Evolutionary conservation across 345 rosid species (phyloP).

Genomic region (Salix caprea): DNA sequence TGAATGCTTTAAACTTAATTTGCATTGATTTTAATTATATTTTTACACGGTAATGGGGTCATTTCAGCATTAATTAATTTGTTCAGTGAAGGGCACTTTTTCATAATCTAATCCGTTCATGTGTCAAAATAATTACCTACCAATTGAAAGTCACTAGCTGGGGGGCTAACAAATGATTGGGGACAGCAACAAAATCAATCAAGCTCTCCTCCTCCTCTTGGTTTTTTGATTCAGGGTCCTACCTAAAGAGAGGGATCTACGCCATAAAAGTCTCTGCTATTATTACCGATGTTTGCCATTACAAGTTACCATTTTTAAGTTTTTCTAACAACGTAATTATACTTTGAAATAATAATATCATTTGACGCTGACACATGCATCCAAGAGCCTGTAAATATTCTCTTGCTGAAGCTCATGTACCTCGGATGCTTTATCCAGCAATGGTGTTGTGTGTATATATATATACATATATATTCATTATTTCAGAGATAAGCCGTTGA

Average conservation of each 20-base stretch:
- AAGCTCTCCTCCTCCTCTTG: not conserved
- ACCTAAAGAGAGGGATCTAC: conserved; percentile 21
- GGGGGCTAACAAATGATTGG: conserved; percentile 44
- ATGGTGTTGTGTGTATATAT: no score
- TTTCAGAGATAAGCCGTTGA: conserved; percentile 2
- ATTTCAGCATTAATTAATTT: not conserved
- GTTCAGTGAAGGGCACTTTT: not conserved
- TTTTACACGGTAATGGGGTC: not conserved
- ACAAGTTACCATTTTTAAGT: conserved; percentile 34
- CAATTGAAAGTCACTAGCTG: conserved; percentile 19
- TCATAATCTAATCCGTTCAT: conserved; percentile 7
- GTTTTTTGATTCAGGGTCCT: conserved; percentile 30
- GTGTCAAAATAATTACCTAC: conserved; percentile 27
- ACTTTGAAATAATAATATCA: conserved; percentile 19
- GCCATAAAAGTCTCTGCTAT: conserved; percentile 51
- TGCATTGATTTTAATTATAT: not conserved
- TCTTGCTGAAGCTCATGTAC: not conserved
- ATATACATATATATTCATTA: not conserved
- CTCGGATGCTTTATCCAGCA: not conserved
- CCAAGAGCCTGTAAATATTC: conserved; percentile 18
- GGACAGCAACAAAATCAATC: conserved; percentile 34
- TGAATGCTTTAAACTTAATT: conserved; percentile 7
- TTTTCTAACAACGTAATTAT: conserved; percentile 29
- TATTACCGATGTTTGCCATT: conserved; percentile 58
- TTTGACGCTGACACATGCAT: conserved; percentile 38